A percentile compares a stretch with the other conserved stretches of the same genome.
Evolutionary conservation across 805 yeast species (phyloP).

Genomic region (Candida khao-thaluensis): DNA sequence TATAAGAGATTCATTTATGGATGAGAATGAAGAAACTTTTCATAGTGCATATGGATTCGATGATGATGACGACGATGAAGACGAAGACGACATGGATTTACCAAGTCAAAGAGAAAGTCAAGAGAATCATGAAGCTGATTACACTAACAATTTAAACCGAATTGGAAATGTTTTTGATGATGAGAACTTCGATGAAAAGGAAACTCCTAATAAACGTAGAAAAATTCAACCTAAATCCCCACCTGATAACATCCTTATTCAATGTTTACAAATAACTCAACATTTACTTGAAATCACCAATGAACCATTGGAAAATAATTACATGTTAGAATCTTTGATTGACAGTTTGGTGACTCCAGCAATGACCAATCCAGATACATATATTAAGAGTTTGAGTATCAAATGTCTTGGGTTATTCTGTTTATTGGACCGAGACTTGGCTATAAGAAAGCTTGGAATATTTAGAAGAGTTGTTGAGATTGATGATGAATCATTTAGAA

Average conservation of each 20-base stretch:
- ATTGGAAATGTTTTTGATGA: slow-evolving; percentile 18
- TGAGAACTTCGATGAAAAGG: slow-evolving; percentile 12
- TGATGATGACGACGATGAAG: slow-evolving; percentile 20
- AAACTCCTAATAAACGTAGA: slow-evolving; percentile 20
- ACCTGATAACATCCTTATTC: slow-evolving; percentile 49
- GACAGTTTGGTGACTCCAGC: slow-evolving; percentile 82
- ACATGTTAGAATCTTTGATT: slow-evolving; percentile 64
- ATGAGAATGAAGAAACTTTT: slow-evolving; percentile 49
- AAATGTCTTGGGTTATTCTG: slow-evolving; percentile 79
- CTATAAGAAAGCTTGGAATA: slow-evolving; percentile 60
- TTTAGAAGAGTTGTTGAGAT: slow-evolving; percentile 69
- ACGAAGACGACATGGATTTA: slow-evolving; percentile 21
- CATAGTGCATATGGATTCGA: slow-evolving; percentile 43
- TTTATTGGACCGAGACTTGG: slow-evolving; percentile 59
- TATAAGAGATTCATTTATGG: slow-evolving; percentile 63
- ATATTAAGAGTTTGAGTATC: slow-evolving; percentile 62
- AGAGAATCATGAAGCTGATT: slow-evolving; percentile 18
- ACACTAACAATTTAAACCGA: slow-evolving; percentile 15
- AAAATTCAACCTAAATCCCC: slow-evolving; percentile 41
- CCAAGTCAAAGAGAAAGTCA: slow-evolving; percentile 17
- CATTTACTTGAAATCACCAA: slow-evolving; percentile 67
- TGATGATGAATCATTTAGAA: slow-evolving; percentile 61
- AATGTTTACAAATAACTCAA: slow-evolving; percentile 67
- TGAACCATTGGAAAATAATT: slow-evolving; percentile 62
- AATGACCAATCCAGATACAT: slow-evolving; percentile 27